Conservation (phyloP, 768 basidiomycete species). For the Candolleomyces eurysporus region DNA sequence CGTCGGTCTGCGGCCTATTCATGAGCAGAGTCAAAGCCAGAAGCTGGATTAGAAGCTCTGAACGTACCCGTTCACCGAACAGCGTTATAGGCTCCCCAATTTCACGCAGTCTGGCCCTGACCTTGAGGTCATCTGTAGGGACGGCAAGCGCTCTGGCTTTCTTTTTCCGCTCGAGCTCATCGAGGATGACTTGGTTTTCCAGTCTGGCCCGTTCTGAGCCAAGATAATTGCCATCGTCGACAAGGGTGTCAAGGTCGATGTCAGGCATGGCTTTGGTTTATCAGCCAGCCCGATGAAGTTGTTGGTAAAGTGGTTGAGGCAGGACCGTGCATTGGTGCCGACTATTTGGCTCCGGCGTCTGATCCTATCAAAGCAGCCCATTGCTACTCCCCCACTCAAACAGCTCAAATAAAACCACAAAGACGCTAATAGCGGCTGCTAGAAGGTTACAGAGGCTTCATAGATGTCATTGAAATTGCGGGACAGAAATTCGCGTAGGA, state of each 20-base stretch:
- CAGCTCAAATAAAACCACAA: too few species aligned
- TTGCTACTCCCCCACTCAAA: too few species aligned
- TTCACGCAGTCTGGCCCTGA: conserved; percentile 85
- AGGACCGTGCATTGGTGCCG: not conserved
- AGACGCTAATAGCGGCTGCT: too few species aligned
- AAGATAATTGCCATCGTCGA: conserved; percentile 75
- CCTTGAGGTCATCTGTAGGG: conserved; percentile 94
- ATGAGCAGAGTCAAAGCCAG: conserved; percentile 11
- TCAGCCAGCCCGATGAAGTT: not conserved
- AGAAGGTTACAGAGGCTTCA: too few species aligned
- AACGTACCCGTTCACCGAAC: conserved; percentile 94
- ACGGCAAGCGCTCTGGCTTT: conserved; percentile 91
- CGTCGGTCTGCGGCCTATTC: conserved; percentile 89
- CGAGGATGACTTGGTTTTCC: conserved; percentile 85
- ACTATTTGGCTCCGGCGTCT: not conserved
- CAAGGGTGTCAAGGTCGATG: conserved; percentile 70
- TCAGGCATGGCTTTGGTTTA: conserved; percentile 53
- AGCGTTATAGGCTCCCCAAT: conserved; percentile 96
- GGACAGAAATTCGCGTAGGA: too few species aligned
- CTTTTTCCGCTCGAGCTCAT: conserved; percentile 98
- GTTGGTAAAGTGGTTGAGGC: not conserved
- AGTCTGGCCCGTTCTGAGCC: conserved; percentile 72
- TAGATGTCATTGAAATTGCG: too few species aligned
- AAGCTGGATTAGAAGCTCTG: not conserved
- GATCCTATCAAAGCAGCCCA: not conserved